Evolutionary conservation across 2,329 filamentous ascomycete species (phyloP), one percentile per base, ranked within the genome.

Genomic region (Sclerotinia nivalis): DNA sequence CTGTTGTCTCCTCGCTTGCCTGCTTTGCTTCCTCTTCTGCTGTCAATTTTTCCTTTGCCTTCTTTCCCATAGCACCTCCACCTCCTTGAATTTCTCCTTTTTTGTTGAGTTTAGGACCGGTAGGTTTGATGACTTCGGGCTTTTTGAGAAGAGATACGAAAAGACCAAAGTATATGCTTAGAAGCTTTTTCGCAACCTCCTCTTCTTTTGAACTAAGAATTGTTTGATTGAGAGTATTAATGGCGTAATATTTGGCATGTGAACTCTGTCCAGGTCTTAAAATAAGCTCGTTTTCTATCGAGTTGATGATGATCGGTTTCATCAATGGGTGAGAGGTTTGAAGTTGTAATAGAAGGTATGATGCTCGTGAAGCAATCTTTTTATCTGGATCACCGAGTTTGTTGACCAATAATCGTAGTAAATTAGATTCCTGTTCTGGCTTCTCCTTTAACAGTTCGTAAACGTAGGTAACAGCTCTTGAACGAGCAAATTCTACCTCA

Each of bases 201-300:
- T 93, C 90, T 77, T 98, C 95, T 76, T 91, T 96, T 68, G 83
- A 87, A 79, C 92, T 97, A 64, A 99, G 82, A 64, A 98, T 94
- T 0, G 95, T 98, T 81, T 99, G 96, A 79, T 99, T 99, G 64
- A 99, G 85, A 0, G 96, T 98, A 79, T 97, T 97, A 79, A 97
- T 90, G 47, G 93, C 94, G 80, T 97, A 97, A 81, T 99, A 99
- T 78, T 93, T 96, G 54, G 95, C 93, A 75, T 96, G 92, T 49
- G 91, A 85, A 77, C 89, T 95, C 80, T 98, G 96, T 15, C 93
- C 92, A 0, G 94, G 92, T 66, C 93, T 89, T 78, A 97, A 91
- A 31, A 99, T 83, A 60, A 97, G 87, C 75, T 98, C 95, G 68
- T 91, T 89, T 80, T 99, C 95, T 56, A 99, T 89, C 13, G 89